Percentiles rank a stretch among this genome's conserved stretches.
These are phyloP conservation scores for Rhynchosporium graminicola DNA, from an alignment of 2,329 filamentous ascomycete species.

Conservation along the genomic window DNA sequence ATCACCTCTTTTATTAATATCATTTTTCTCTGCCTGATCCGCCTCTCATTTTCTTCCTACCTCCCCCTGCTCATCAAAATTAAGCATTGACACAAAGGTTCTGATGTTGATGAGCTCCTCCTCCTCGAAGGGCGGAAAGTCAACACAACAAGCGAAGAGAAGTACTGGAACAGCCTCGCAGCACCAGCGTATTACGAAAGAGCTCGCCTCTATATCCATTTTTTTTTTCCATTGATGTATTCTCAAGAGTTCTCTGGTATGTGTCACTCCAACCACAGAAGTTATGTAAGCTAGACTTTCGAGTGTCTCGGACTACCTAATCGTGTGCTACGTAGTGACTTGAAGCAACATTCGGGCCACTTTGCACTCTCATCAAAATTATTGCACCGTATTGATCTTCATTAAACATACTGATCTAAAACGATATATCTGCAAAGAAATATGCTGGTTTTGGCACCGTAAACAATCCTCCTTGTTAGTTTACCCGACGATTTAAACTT, in stretches of 20 bases:
- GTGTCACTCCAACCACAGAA: neutral
- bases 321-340: slow-evolving; percentile 6
- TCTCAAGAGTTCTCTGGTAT: no score
- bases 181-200: no score
- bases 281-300: neutral
- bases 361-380: neutral
- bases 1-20: neutral
- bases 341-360: neutral
- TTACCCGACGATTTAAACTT: neutral
- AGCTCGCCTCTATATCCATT: no score
- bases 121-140: no score
- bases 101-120: no score
- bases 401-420: neutral
- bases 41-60: neutral
- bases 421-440: neutral
- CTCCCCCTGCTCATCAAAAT: no score
- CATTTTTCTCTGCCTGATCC: neutral
- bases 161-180: no score
- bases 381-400: neutral
- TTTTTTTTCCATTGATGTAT: no score
- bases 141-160: no score
- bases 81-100: no score
- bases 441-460: neutral
- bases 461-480: neutral
- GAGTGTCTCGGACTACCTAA: neutral